Conservation (phyloP, 78 protist genomes). For the Creolimax fragrantissima region DNA sequence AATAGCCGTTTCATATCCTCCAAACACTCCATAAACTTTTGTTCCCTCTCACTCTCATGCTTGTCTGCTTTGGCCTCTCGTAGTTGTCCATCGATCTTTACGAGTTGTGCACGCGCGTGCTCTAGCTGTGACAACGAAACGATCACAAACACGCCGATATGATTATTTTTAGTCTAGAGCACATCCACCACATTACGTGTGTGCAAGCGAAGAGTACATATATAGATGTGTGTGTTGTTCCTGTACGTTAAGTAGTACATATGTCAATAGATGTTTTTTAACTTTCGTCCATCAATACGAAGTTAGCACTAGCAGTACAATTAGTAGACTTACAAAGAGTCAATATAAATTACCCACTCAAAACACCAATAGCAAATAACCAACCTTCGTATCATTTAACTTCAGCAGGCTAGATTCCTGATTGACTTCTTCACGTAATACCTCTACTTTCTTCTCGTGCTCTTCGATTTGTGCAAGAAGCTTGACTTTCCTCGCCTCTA, state of each 20-base stretch:
- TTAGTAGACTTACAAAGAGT: too few relatives aligned
- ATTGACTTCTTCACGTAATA: background rate
- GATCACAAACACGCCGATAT: too few relatives aligned
- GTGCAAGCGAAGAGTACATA: too few relatives aligned
- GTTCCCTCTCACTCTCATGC: conserved; percentile 37
- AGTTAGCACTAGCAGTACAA: too few relatives aligned
- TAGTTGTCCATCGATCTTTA: conserved; percentile 9
- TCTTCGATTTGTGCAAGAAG: background rate
- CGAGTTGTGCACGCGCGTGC: background rate
- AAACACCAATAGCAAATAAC: too few relatives aligned
- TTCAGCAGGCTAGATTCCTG: background rate
- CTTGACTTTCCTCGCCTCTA: background rate
- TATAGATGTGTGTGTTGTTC: too few relatives aligned
- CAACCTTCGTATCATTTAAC: background rate
- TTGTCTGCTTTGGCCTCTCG: conserved; percentile 31
- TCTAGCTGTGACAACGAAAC: too few relatives aligned
- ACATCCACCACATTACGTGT: too few relatives aligned
- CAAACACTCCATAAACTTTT: conserved; percentile 22
- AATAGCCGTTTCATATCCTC: conserved; percentile 43
- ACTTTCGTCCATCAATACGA: too few relatives aligned
- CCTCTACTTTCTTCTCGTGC: background rate
- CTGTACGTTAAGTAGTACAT: too few relatives aligned
- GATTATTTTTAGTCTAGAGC: background rate
- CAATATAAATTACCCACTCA: too few relatives aligned
- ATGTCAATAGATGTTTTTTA: too few relatives aligned